Evolutionary conservation across 2,329 filamentous ascomycete species (phyloP), one percentile per base, ranked within the genome.

Genomic region (Hypoxylon sp.): DNA sequence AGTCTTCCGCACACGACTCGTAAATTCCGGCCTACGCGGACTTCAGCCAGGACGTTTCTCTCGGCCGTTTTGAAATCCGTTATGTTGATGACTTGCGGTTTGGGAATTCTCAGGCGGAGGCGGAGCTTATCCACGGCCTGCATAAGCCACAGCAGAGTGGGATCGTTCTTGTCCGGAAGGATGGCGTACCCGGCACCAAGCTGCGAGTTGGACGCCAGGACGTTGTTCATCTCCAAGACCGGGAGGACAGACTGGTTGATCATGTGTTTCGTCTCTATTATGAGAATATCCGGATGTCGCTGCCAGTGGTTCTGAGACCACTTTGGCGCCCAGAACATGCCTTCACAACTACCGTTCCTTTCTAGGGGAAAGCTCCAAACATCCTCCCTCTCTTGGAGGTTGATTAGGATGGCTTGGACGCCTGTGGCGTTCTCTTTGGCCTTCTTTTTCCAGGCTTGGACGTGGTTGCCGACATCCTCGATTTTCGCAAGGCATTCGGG

Each of bases 1-100:
- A 75, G 60, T 20, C 73, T 70, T 6, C 75, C 75, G 22, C 73
- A 75, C 2, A 76, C 61, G 20, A 77, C 58, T 11, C 71, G 72
- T 49, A 69, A 50, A 46, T 69, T 64, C 5, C 73, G 70, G 31
- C 75, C 70, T 22, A 74, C 70, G 14, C 73, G 72, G 25, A 76
- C 66, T 31, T 77, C 75, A 6, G 72, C 64, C 2, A 77, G 49
- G 10, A 76, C 72, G 42, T 71, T 74, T 58, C 72, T 76, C 31
- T 77, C 75, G 4, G 71, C 71, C 1, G 74, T 76, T 48, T 76
- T 75, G 22, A 77, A 76, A 55, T 76, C 75, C 8, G 74, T 76
- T 40, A 76, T 68, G 13, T 74, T 74, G 49, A 77, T 25, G 17
- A 74, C 71, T 30, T 72, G 61, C 2, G 71, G 73, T 50, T 73